Conservation (phyloP, 2,329 filamentous ascomycete genomes). For the Stagonosporopsis cucurbitacearum region DNA sequence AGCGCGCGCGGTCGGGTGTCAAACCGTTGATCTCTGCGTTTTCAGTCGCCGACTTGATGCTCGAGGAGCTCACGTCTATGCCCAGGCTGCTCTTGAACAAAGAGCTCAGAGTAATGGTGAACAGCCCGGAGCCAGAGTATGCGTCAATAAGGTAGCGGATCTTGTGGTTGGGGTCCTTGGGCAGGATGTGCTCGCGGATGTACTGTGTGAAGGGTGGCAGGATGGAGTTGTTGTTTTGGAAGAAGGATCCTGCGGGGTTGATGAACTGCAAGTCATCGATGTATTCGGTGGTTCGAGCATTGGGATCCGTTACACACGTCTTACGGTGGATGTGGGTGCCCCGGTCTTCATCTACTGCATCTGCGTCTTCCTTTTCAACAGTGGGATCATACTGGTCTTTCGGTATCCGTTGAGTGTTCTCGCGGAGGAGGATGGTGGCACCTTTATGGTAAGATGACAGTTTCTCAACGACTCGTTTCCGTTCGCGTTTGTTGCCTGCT, state of each 20-base stretch:
- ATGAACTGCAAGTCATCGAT: slow-evolving; percentile 83
- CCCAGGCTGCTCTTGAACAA: slow-evolving; percentile 82
- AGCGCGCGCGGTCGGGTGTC: slow-evolving; percentile 70
- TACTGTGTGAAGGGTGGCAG: slow-evolving; percentile 85
- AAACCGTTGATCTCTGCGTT: slow-evolving; percentile 84
- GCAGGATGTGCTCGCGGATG: slow-evolving; percentile 79
- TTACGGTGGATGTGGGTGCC: slow-evolving; percentile 76
- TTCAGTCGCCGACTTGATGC: slow-evolving; percentile 76
- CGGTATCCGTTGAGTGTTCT: slow-evolving; percentile 74
- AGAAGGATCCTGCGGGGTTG: slow-evolving; percentile 93
- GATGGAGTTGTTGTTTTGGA: slow-evolving; percentile 99
- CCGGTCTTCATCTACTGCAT: slow-evolving; percentile 61
- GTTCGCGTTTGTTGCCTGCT: slow-evolving; percentile 77
- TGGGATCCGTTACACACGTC: slow-evolving; percentile 86
- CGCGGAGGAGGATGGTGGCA: slow-evolving; percentile 86
- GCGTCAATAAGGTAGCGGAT: slow-evolving; percentile 93
- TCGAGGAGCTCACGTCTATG: slow-evolving; percentile 84
- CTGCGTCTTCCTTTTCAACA: slow-evolving; percentile 41
- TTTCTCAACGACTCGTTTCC: slow-evolving; percentile 75
- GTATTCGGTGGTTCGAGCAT: slow-evolving; percentile 84
- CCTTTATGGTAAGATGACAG: slow-evolving; percentile 77
- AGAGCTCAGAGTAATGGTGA: slow-evolving; percentile 89
- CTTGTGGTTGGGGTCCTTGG: slow-evolving; percentile 44
- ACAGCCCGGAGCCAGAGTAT: slow-evolving; percentile 96
- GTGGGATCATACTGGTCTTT: slow-evolving; percentile 50